Percentiles rank a stretch among this genome's conserved stretches.
These are phyloP conservation scores for Aphanomyces cochlioides DNA, from an alignment of 352 stramenopile species.

Conservation along the genomic window DNA sequence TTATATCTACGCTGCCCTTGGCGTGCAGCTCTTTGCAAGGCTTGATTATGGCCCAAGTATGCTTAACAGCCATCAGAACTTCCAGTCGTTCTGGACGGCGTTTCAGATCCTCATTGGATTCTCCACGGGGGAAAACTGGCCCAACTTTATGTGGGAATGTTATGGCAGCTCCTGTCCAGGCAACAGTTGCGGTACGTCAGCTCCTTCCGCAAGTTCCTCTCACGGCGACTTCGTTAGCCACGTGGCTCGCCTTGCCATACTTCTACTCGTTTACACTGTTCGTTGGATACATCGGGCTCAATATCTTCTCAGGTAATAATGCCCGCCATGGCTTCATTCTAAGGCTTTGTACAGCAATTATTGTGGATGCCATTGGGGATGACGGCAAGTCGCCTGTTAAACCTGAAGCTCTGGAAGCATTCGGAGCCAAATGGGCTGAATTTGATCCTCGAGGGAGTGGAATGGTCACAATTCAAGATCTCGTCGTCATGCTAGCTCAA, in stretches of 20 bases:
- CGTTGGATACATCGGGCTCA: conserved; percentile 92
- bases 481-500: conserved; percentile 68
- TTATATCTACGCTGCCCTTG: conserved; percentile 92
- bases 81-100: conserved; percentile 85
- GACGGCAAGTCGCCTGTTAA: conserved; percentile 88
- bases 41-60: conserved; percentile 60
- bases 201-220: conserved; percentile 45
- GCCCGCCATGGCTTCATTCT: no score
- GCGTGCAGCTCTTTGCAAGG: conserved; percentile 90
- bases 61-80: conserved; percentile 88
- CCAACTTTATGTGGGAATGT: conserved; percentile 87
- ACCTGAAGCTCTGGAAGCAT: conserved; percentile 82
- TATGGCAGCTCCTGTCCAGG: conserved; percentile 40
- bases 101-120: conserved; percentile 88
- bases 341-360: conserved; percentile 53
- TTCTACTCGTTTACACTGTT: conserved; percentile 91
- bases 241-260: conserved; percentile 59
- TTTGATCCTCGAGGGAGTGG: conserved; percentile 85
- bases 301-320: conserved; percentile 44
- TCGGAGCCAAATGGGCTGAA: conserved; percentile 83
- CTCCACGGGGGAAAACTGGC: conserved; percentile 91
- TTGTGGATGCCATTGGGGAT: conserved; percentile 87
- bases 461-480: conserved; percentile 68
- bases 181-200: conserved; percentile 59
- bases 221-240: conserved; percentile 56